Evolutionary conservation across 1,284 basidiomycete genomes (phyloP), one percentile per base, ranked within the genome.

Genomic region (Cerioporus squamosus): DNA sequence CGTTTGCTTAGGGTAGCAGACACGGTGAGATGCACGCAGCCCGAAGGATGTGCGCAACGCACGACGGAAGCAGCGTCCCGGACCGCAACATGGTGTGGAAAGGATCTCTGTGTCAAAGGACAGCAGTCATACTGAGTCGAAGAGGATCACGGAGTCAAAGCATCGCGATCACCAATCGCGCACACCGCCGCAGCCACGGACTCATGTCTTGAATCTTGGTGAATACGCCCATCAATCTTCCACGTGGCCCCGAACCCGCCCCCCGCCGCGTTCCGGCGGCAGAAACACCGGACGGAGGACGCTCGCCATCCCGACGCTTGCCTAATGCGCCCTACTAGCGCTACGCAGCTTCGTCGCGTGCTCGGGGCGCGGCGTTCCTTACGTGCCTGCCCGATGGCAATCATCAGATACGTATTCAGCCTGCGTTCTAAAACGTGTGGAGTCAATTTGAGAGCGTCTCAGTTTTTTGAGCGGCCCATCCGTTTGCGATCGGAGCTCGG

Each of bases 251-350:
- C 29, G 6, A n/a, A 22, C 59, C 62, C 62, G 62, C 48, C 44
- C 50, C 24, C 59, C 59, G 56, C 62, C 62, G 56, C 48, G 44
- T 54, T 48, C 53, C 56, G 59, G 56, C 40, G 44, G 38, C 15
- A 20, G 12, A 14, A n/a, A 26, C 24, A 22, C 23, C 49, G 33
- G 45, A 36, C 17, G 31, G 48, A 51, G 29, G 23, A 46, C 54
- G 54, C 55, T 36, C 46, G 36, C 29, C 42, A 52, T 55, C 58
- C 62, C 55, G 58, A 55, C 59, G 56, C 17, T 53, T 61, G 23
- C 59, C 59, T 46, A 45, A 33, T 51, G 8, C 43, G 38, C 46
- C 31, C 50, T 39, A 31, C 44, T 26, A 53, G 51, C 46, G 49
- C 49, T 22, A 20, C 18, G 33, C 33, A 49, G 44, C n/a, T 29